phyloP scores from a whole-genome alignment of 306 rosid genomes.

The Abrus precatorius region DNA sequence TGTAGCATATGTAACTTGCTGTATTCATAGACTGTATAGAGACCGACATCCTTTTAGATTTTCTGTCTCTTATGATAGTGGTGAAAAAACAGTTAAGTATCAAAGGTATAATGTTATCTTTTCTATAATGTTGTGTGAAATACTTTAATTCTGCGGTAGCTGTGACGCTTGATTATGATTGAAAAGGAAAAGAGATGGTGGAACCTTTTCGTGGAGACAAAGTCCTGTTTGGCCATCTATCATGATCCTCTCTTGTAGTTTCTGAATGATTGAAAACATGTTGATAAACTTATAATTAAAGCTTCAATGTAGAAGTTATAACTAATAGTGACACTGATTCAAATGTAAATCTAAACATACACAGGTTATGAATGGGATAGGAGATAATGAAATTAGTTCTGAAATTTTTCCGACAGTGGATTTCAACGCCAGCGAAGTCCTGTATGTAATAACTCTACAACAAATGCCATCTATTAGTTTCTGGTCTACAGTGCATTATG shows the following conservation, averaged over 20 bases:
- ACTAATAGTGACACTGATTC: too few species aligned
- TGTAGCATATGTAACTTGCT: slow-evolving; percentile 40
- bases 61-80: slow-evolving; percentile 29
- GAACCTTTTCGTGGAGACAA: not conserved
- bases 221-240: slow-evolving; percentile 4
- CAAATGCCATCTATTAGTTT: not conserved
- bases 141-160: slow-evolving; percentile 4
- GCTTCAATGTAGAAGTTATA: too few species aligned
- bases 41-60: slow-evolving; percentile 39
- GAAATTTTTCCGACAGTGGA: not conserved
- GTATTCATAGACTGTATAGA: slow-evolving; percentile 48
- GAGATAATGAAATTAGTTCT: not conserved
- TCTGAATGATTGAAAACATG: not conserved
- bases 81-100: slow-evolving; percentile 41
- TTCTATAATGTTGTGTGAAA: not conserved
- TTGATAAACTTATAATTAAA: too few species aligned
- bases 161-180: slow-evolving; percentile 7
- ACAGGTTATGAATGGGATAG: not conserved
- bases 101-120: not conserved
- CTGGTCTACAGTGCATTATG: not conserved
- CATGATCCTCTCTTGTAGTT: not conserved
- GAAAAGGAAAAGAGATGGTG: slow-evolving; percentile 40
- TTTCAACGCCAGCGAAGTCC: not conserved
- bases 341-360: too few species aligned
- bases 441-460: not conserved